Evolutionary conservation across 1,284 basidiomycete genomes (phyloP).

Genomic region (Trametes versicolor): DNA sequence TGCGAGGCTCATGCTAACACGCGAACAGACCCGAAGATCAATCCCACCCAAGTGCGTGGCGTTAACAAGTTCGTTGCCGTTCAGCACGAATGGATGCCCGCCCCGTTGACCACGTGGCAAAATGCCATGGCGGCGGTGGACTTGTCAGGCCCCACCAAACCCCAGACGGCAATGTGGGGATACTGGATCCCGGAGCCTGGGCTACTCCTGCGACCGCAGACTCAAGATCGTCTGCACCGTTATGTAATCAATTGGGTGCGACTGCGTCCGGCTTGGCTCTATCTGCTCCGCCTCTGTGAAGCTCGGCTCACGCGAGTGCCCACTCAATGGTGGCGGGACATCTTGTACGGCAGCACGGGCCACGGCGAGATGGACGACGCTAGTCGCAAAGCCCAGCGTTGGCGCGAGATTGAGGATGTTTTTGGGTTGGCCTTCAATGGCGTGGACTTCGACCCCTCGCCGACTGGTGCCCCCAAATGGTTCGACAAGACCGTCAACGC

Average conservation of each 20-base stretch:
- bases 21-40: neutral
- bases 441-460: neutral
- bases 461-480: neutral
- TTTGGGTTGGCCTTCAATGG: constrained; percentile 11
- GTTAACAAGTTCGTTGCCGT: constrained; percentile 17
- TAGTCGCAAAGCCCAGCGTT: neutral
- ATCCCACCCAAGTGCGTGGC: constrained; percentile 1
- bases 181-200: constrained; percentile 26
- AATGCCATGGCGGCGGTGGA: constrained; percentile 1
- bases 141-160: neutral
- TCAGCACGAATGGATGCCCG: constrained; percentile 22
- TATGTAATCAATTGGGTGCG: constrained; percentile 19
- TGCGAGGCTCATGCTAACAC: neutral
- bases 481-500: neutral
- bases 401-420: constrained; percentile 8
- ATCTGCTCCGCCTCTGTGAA: constrained; percentile 6
- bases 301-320: neutral
- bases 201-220: constrained; percentile 7
- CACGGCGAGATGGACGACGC: neutral
- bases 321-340: constrained; percentile 16
- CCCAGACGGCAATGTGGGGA: constrained; percentile 8
- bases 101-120: neutral
- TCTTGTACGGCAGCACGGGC: constrained; percentile 13
- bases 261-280: constrained; percentile 12
- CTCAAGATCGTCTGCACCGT: neutral